These are phyloP conservation scores for Diaporthe amygdali DNA, from an alignment of 2,329 filamentous ascomycete species.

Conservation along the genomic window DNA sequence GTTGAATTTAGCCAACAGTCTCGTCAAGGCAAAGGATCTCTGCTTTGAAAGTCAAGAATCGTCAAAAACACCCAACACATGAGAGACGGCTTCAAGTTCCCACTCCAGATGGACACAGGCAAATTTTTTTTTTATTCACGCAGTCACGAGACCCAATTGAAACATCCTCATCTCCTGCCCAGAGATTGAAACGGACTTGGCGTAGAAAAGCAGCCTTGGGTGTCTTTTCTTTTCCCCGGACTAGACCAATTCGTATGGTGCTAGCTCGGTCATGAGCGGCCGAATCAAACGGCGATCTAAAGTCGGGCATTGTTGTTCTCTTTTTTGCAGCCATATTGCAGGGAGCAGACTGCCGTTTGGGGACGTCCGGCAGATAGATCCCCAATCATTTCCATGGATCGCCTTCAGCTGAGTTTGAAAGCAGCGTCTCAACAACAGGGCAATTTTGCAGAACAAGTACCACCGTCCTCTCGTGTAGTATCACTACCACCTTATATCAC, in stretches of 20 bases:
- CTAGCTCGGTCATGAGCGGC: not conserved
- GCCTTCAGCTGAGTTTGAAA: not conserved
- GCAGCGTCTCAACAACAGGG: not conserved
- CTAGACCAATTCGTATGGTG: not conserved
- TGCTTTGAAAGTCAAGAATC: not conserved
- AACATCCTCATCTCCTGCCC: constrained; percentile 10
- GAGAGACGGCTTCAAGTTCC: not conserved
- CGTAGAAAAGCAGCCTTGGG: not conserved
- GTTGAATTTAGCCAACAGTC: not conserved
- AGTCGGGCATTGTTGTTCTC: not conserved
- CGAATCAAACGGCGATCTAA: not conserved
- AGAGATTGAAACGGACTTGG: constrained; percentile 2
- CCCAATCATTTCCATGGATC: not conserved
- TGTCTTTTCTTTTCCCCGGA: not conserved
- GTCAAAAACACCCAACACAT: not conserved
- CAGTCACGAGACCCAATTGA: not conserved
- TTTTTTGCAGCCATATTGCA: not conserved
- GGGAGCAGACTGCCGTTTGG: not conserved
- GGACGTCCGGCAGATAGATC: not conserved
- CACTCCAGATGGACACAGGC: not conserved
- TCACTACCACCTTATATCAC: not conserved
- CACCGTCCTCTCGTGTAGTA: not conserved
- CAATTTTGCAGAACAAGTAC: not conserved
- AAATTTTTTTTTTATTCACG: not conserved
- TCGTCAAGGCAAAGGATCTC: not conserved